Percentiles rank a stretch among this genome's conserved stretches.
Evolutionary conservation across 2,329 filamentous ascomycete genomes (phyloP).

Genomic region (Fusarium drepaniforme): DNA sequence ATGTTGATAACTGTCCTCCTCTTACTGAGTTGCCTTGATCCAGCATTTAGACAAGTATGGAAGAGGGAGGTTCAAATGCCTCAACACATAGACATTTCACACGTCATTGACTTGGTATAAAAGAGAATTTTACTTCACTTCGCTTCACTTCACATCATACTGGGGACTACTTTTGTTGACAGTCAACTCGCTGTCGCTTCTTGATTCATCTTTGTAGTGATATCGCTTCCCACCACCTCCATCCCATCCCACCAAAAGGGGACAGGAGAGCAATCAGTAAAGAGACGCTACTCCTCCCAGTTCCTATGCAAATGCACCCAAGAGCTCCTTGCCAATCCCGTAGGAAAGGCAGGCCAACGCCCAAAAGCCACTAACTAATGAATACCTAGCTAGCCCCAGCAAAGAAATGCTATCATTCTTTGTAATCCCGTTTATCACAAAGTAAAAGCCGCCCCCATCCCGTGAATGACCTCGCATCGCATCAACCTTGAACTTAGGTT

Average conservation of each 20-base stretch:
- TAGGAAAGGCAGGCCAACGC: constrained; percentile 3
- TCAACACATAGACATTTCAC: background rate
- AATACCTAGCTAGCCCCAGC: constrained; percentile 11
- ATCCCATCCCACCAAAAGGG: background rate
- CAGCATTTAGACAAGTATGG: background rate
- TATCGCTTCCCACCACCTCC: background rate
- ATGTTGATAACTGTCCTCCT: background rate
- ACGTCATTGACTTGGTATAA: background rate
- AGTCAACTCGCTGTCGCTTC: constrained; percentile 21
- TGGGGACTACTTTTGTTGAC: background rate
- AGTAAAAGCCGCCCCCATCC: constrained; percentile 15
- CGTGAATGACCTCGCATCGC: constrained; percentile 3
- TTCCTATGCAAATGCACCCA: constrained; percentile 41
- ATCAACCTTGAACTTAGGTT: constrained; percentile 6
- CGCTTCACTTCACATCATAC: background rate
- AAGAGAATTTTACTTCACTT: background rate
- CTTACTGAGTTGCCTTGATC: background rate
- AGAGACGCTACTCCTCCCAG: constrained; percentile 35
- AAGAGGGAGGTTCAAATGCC: background rate
- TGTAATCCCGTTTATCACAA: constrained; percentile 23
- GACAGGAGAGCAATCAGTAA: constrained; percentile 7
- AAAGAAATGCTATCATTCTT: constrained; percentile 30
- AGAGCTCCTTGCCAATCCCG: constrained; percentile 1
- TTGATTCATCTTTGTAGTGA: constrained; percentile 5
- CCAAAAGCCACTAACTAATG: constrained; percentile 6